These are phyloP conservation scores for Euptelea pleiosperma DNA, from an alignment of 164 flowering plant genomes.

Conservation along the genomic window DNA sequence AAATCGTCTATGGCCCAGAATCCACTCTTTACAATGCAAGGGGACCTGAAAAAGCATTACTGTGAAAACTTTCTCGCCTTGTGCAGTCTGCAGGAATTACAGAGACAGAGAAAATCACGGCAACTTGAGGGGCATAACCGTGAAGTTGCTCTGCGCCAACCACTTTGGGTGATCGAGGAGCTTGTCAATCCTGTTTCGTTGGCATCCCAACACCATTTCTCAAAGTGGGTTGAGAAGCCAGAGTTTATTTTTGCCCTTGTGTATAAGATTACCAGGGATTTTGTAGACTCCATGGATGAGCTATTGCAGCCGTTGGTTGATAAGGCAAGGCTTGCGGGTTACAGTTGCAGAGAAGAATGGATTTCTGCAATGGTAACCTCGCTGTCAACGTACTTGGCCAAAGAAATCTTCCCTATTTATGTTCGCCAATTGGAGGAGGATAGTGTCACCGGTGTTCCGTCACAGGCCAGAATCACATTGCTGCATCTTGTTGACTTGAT, in stretches of 20 bases:
- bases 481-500: slow-evolving; percentile 86
- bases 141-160: slow-evolving; percentile 57
- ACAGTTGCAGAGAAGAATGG: slow-evolving; percentile 99
- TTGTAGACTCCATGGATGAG: slow-evolving; percentile 90
- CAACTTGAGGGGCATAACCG: slow-evolving; percentile 67
- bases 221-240: slow-evolving; percentile 87
- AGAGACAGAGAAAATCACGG: slow-evolving; percentile 66
- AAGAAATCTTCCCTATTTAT: slow-evolving; percentile 72
- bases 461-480: slow-evolving; percentile 62
- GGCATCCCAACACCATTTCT: slow-evolving; percentile 69
- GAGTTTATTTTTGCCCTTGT: slow-evolving; percentile 90
- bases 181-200: slow-evolving; percentile 84
- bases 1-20: slow-evolving; percentile 43
- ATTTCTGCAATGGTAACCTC: slow-evolving; percentile 85
- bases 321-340: slow-evolving; percentile 78
- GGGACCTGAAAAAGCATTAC: slow-evolving; percentile 72
- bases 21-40: slow-evolving; percentile 82
- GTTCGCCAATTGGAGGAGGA: slow-evolving; percentile 57
- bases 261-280: slow-evolving; percentile 79
- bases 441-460: slow-evolving; percentile 23
- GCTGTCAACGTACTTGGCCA: slow-evolving; percentile 70
- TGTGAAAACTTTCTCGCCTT: slow-evolving; percentile 80
- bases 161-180: slow-evolving; percentile 97
- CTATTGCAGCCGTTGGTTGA: slow-evolving; percentile 94
- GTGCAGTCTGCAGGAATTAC: slow-evolving; percentile 80